These are phyloP conservation scores for Aspergillus transmontanensis DNA, from an alignment of 2,329 filamentous ascomycete species.

Conservation along the genomic window DNA sequence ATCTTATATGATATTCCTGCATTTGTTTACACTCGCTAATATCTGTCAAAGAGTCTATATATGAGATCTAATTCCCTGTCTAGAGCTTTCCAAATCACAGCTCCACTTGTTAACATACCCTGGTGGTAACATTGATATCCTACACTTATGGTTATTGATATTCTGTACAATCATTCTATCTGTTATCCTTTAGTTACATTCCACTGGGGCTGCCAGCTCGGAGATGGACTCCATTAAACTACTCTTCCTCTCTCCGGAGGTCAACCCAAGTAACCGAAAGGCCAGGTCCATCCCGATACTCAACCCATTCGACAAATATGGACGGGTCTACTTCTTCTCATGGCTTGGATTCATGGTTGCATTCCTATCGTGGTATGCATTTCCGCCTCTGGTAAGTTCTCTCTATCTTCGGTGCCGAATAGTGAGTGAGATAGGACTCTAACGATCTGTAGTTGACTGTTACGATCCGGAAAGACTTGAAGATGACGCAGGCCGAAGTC, in stretches of 20 bases:
- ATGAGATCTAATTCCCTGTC: neutral
- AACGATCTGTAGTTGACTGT: slow-evolving; percentile 58
- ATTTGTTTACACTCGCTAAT: neutral
- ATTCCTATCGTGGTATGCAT: slow-evolving; percentile 90
- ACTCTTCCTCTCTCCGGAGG: slow-evolving; percentile 59
- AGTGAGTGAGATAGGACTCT: slow-evolving; percentile 13
- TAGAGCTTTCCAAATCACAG: neutral
- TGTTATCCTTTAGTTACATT: neutral
- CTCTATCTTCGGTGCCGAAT: neutral
- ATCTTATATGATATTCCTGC: neutral
- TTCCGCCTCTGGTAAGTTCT: slow-evolving; percentile 73
- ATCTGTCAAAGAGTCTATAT: slow-evolving; percentile 4
- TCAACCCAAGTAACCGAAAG: slow-evolving; percentile 85
- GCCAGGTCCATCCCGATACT: slow-evolving; percentile 77
- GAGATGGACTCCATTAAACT: slow-evolving; percentile 28
- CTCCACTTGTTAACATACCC: neutral
- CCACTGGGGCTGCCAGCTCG: neutral
- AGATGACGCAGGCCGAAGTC: slow-evolving; percentile 70
- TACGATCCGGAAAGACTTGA: slow-evolving; percentile 78
- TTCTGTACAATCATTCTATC: neutral
- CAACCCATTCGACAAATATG: slow-evolving; percentile 78
- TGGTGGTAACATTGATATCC: slow-evolving; percentile 1
- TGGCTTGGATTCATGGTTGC: slow-evolving; percentile 85
- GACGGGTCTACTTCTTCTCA: slow-evolving; percentile 86
- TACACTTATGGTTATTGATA: neutral